Evolutionary conservation across 805 yeast species (phyloP).

Genomic region (Candida silvicultrix): DNA sequence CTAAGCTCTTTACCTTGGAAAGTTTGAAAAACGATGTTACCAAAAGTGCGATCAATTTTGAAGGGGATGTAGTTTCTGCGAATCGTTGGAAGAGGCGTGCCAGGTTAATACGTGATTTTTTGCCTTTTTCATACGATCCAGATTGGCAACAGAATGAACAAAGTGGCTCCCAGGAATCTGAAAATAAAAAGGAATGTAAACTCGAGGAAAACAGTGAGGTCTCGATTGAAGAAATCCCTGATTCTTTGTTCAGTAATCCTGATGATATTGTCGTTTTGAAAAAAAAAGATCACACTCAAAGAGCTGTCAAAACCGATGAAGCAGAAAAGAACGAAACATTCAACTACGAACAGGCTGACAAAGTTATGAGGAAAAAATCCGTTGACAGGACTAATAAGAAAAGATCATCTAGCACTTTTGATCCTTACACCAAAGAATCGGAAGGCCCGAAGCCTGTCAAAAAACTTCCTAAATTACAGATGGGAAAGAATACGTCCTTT

Average conservation of each 20-base stretch:
- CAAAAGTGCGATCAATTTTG: too few species aligned
- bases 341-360: constrained; percentile 40
- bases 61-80: too few species aligned
- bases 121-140: background rate
- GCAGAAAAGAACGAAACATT: constrained; percentile 21
- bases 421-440: constrained; percentile 48
- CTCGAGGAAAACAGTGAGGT: background rate
- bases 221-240: background rate
- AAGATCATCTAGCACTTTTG: constrained; percentile 36
- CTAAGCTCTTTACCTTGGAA: background rate
- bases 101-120: background rate
- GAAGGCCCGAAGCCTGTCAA: constrained; percentile 52
- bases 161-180: too few species aligned
- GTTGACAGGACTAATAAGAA: constrained; percentile 18
- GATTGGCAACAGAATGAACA: background rate
- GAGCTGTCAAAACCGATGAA: constrained; percentile 3
- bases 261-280: constrained; percentile 19
- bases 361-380: constrained; percentile 25
- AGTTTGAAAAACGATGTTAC: background rate
- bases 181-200: background rate
- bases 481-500: constrained; percentile 19
- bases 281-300: constrained; percentile 8
- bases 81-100: constrained; percentile 1
- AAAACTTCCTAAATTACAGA: constrained; percentile 21
- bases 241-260: constrained; percentile 12